phyloP scores from a whole-genome alignment of 2,329 filamentous ascomycete species.

The Escovopsis sp. region DNA sequence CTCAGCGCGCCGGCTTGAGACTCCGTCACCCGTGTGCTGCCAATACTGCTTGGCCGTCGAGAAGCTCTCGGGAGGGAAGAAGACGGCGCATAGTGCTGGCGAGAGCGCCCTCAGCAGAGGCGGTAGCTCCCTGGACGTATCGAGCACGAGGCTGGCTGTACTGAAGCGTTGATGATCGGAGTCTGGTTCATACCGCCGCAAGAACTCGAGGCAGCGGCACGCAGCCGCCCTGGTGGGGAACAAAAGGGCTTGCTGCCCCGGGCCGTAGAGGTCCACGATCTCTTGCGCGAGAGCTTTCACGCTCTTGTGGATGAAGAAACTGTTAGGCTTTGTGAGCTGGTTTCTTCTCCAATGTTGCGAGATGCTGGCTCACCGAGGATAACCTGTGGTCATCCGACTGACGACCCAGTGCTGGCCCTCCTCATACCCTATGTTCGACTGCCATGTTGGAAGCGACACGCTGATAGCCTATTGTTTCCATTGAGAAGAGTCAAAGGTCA shows the following conservation, averaged over 20 bases:
- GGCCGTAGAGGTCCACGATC: constrained; percentile 50
- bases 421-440: constrained; percentile 81
- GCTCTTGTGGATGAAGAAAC: constrained; percentile 82
- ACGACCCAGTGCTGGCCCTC: constrained; percentile 84
- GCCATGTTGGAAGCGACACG: constrained; percentile 90
- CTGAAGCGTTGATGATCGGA: constrained; percentile 33
- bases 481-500: neutral
- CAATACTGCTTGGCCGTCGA: constrained; percentile 81
- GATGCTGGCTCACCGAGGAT: constrained; percentile 51
- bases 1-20: constrained; percentile 82
- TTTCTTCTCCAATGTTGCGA: constrained; percentile 1
- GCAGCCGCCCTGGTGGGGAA: constrained; percentile 63
- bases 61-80: constrained; percentile 55
- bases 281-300: constrained; percentile 60
- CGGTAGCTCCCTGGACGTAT: constrained; percentile 35
- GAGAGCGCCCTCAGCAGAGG: constrained; percentile 38
- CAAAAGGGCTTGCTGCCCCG: constrained; percentile 58
- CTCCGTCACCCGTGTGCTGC: constrained; percentile 89
- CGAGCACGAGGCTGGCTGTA: constrained; percentile 49
- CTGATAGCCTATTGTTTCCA: constrained; percentile 59
- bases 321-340: constrained; percentile 16
- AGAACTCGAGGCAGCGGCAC: constrained; percentile 59
- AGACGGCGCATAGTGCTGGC: constrained; percentile 49
- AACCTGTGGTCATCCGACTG: constrained; percentile 73
- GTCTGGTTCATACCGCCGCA: constrained; percentile 43